phyloP scores from a whole-genome alignment of 2,329 filamentous ascomycete species.

The Alternaria sp. region DNA sequence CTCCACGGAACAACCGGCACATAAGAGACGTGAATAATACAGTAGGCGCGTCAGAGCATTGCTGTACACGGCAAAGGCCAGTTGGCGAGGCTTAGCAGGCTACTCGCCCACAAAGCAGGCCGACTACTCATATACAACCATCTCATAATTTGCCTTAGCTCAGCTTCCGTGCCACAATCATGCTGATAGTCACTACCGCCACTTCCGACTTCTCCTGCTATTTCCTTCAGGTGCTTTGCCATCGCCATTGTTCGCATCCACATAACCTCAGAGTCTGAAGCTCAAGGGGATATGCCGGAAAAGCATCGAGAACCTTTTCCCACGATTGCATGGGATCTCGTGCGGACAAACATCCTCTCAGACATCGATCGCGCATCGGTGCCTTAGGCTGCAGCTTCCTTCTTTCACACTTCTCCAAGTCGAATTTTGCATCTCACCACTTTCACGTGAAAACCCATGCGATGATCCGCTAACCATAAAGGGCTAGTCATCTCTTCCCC shows the following conservation, averaged over 20 bases:
- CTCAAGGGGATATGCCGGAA: not conserved
- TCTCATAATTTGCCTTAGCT: not conserved
- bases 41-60: not conserved
- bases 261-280: not conserved
- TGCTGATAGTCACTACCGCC: not conserved
- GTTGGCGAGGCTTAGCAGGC: not conserved
- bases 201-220: not conserved
- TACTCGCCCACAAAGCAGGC: not conserved
- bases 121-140: not conserved
- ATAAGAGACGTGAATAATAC: not conserved
- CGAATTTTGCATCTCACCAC: not conserved
- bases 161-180: not conserved
- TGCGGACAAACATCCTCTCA: not conserved
- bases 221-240: not conserved
- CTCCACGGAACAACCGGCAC: slow-evolving; percentile 6
- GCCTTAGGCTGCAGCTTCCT: not conserved
- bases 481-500: slow-evolving; percentile 23
- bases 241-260: not conserved
- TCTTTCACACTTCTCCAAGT: not conserved
- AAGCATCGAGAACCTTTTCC: not conserved
- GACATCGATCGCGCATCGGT: not conserved
- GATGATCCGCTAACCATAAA: slow-evolving; percentile 30
- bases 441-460: slow-evolving; percentile 30
- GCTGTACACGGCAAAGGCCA: slow-evolving; percentile 1
- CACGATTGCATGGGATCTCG: not conserved